Evolutionary conservation across 345 rosid genomes (phyloP), one percentile per base, ranked within the genome.

Genomic region (Euphorbia peplus): DNA sequence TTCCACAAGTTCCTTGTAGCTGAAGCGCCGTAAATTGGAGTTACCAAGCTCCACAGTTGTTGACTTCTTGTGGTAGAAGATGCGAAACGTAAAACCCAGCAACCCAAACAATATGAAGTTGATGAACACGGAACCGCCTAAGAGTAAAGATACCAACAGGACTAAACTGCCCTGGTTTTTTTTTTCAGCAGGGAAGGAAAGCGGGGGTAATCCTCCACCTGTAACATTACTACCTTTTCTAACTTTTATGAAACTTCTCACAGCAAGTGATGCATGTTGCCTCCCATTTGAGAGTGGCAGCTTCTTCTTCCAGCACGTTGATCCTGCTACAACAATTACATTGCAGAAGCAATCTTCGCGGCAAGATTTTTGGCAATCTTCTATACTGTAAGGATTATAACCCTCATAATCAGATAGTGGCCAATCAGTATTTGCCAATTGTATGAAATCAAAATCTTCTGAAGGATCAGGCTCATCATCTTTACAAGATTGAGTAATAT

Each of bases 281-380:
- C 70, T 76, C 24, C 87, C 83, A 62, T 78, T 76, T 3, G 81
- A 74, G 32, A 83, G 76, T 0, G 83, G 84, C 8, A 81, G 65
- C 70, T 63, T 80, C 73, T 76, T 78, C 79, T 73, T 73, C 81
- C 76, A 72, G 42, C 81, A 80, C 7, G 0, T 16, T 0, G n/a
- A 50, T 0, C 1, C 67, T 24, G 66, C 46, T 5, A 64, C 63
- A 8, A 72, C 21, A 7, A 75, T 75, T 2, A 65, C 83, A 39
- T 59, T 72, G 28, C 88, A 84, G 26, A 79, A 54, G 69, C 88
- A 84, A 44, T 84, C 88, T 5, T 69, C 44, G 59, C 71, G 4
- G 68, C 85, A 84, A 59, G 83, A 26, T 16, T 62, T 35, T 21
- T n/a, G 37, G 71, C 84, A 80, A 1, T 83, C 60, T 14, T 74